Percentiles rank a stretch among this genome's conserved stretches.
These are phyloP conservation scores for Phytophthora uliginosa DNA, from an alignment of 352 stramenopile genomes.

Conservation along the genomic window DNA sequence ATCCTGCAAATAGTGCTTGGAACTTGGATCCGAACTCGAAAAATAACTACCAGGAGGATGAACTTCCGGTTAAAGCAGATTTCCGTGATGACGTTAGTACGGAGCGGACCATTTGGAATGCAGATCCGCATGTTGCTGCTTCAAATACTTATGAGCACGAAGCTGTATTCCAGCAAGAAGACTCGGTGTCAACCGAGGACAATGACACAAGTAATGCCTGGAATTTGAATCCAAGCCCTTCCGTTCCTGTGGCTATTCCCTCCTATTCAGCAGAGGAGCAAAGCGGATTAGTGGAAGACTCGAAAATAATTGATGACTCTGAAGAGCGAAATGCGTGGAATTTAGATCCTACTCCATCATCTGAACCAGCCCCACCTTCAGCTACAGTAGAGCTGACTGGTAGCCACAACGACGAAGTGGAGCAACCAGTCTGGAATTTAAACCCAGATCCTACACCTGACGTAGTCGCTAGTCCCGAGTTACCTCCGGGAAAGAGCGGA, in stretches of 20 bases:
- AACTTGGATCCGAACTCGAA: conserved; percentile 26
- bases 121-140: conserved; percentile 7
- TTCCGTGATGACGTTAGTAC: not conserved
- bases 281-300: conserved; percentile 5
- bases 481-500: not conserved
- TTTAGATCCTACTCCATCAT: conserved; percentile 11
- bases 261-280: not conserved
- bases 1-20: conserved; percentile 12
- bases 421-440: conserved; percentile 25
- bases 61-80: not conserved
- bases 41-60: not conserved
- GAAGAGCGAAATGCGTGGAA: conserved; percentile 15
- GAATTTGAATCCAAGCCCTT: conserved; percentile 27
- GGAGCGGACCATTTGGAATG: conserved; percentile 25
- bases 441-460: conserved; percentile 9
- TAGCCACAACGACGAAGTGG: not conserved
- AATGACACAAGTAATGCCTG: conserved; percentile 9
- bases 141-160: conserved; percentile 4
- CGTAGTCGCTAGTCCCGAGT: not conserved
- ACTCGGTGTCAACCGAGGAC: conserved; percentile 8
- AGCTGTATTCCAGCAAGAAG: not conserved
- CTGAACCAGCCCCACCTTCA: not conserved
- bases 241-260: not conserved
- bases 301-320: conserved; percentile 1
- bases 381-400: not conserved